These are phyloP conservation scores for Colletotrichum phormii DNA, from an alignment of 2,329 filamentous ascomycete genomes.

Conservation along the genomic window DNA sequence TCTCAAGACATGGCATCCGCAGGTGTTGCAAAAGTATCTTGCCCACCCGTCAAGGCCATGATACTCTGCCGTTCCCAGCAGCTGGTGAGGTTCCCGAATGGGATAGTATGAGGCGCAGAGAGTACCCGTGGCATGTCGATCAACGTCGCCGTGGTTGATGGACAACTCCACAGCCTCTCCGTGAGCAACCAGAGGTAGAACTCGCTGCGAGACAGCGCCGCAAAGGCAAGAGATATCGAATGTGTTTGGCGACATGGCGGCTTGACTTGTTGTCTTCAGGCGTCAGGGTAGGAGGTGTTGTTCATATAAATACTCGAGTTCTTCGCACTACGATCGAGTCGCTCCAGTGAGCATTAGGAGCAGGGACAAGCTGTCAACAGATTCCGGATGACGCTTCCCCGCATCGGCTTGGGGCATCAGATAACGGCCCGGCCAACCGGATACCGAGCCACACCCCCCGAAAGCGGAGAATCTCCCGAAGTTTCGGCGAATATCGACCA, in stretches of 20 bases:
- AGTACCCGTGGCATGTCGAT: slow-evolving; percentile 48
- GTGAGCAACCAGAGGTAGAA: slow-evolving; percentile 15
- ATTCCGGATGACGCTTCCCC: neutral
- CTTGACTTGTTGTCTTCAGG: no score
- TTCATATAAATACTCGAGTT: no score
- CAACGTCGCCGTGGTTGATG: slow-evolving; percentile 48
- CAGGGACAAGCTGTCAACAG: neutral
- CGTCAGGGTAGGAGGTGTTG: no score
- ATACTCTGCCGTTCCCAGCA: slow-evolving; percentile 33
- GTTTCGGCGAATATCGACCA: neutral
- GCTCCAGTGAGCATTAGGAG: no score
- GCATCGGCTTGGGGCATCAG: neutral
- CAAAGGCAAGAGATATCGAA: slow-evolving; percentile 44
- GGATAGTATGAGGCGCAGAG: slow-evolving; percentile 53
- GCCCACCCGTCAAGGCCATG: slow-evolving; percentile 22
- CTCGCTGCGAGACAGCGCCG: slow-evolving; percentile 40
- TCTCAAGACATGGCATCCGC: slow-evolving; percentile 56
- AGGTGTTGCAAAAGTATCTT: slow-evolving; percentile 53
- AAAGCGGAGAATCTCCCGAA: neutral
- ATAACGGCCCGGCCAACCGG: neutral
- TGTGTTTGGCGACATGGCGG: neutral
- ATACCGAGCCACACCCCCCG: neutral
- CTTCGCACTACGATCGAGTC: no score
- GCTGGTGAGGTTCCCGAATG: slow-evolving; percentile 39
- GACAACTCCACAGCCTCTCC: slow-evolving; percentile 27